Conservation (phyloP, 2,329 filamentous ascomycete genomes). For the Xylaria digitata region DNA sequence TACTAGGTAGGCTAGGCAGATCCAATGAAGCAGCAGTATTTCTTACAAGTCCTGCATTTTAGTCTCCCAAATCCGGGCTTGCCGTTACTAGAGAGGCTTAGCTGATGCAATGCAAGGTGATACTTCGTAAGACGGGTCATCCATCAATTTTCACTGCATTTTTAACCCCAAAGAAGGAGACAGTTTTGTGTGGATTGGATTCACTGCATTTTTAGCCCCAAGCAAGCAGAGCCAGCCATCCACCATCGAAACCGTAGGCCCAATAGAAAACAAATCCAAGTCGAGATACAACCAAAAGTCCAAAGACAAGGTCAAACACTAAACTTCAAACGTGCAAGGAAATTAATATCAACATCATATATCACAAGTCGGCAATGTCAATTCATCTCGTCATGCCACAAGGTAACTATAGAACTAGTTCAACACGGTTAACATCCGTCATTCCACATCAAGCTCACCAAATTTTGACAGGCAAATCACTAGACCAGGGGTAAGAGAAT, state of each 20-base stretch:
- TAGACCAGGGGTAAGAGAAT: not conserved
- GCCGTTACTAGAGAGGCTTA: too few relatives aligned
- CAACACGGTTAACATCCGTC: too few relatives aligned
- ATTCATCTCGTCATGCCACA: not conserved
- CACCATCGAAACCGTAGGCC: not conserved
- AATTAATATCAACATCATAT: not conserved
- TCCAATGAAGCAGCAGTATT: too few relatives aligned
- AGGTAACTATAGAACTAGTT: too few relatives aligned
- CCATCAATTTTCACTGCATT: too few relatives aligned
- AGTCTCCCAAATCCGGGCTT: too few relatives aligned
- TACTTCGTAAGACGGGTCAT: too few relatives aligned
- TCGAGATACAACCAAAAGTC: not conserved
- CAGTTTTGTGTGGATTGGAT: too few relatives aligned
- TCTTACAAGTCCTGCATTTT: too few relatives aligned
- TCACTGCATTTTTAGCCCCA: constrained; percentile 6
- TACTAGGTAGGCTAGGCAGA: too few relatives aligned
- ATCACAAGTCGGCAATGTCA: not conserved
- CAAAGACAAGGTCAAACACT: not conserved
- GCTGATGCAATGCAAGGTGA: too few relatives aligned
- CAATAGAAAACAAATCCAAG: not conserved
- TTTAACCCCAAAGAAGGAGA: not conserved
- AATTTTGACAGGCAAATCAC: not conserved
- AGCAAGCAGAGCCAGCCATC: not conserved
- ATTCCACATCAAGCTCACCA: not conserved
- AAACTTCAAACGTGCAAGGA: not conserved